Base-by-base conservation (phyloP, 352 stramenopile species). In the Phytophthora megakarya region DNA sequence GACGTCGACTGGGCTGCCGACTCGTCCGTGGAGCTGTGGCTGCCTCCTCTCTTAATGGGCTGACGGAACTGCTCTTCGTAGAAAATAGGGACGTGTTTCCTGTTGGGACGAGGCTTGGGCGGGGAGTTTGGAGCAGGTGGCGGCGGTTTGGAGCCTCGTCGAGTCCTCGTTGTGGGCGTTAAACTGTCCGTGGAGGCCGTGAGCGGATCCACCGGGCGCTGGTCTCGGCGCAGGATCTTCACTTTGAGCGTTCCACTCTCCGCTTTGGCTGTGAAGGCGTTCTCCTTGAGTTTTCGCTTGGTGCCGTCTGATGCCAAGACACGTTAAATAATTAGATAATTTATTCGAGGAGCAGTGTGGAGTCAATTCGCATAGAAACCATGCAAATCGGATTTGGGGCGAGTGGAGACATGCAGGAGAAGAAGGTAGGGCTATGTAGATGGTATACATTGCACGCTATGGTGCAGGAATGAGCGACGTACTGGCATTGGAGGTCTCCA, bases 31-130 rank as follows among this genome's bases (percentile, higher is more conserved):
- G 65, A 77, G 46, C 58, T 65, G 11, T 48, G 26, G 18, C 44
- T 55, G 19, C 16, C 19, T 40, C 18, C 13, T 56, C 64, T 28
- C 67, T 75, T 51, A 44, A 83, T 53, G 30, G 33, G 71, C 44
- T 67, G 69, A 50, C 47, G 75, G 58, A 66, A 75, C 21, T 76
- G 66, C 12, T 70, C 57, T 46, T 91, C 78, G 67, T 93, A 93
- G 66, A 93, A 93, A 35, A 93, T 89, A 3, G 84, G 84, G 23
- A 93, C 81, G 61, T 93, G 84, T 65, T 93, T 93, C 55, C 84
- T 72, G 44, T 93, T 93, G n/a, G 84, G 77, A 40, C 84, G 75
- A 2, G 84, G 84, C 65, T 89, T 91, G 11, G 84, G 84, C 5
- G 84, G 84, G 15, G 84, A 91, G 9, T 72, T 61, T 2, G 69